phyloP scores from a whole-genome alignment of 129 eudicot genomes.

The Tagetes erecta region DNA sequence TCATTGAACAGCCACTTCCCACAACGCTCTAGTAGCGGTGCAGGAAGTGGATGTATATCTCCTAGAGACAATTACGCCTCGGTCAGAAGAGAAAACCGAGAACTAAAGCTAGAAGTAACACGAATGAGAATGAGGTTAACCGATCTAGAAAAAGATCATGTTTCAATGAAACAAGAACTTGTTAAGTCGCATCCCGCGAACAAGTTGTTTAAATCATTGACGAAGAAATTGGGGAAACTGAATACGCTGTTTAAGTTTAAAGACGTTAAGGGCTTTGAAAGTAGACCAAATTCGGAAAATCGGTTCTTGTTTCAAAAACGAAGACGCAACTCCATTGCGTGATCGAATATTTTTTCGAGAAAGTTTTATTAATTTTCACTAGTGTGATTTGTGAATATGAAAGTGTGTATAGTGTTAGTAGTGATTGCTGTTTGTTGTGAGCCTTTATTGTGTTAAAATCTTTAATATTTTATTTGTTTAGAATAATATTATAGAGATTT shows the following conservation, averaged over 20 bases:
- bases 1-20: constrained; percentile 75
- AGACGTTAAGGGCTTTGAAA: constrained; percentile 44
- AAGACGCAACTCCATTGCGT: constrained; percentile 76
- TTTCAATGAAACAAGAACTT: constrained; percentile 93
- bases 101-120: constrained; percentile 90
- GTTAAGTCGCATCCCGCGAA: constrained; percentile 77
- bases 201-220: constrained; percentile 73
- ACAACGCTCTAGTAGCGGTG: constrained; percentile 85
- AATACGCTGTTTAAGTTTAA: constrained; percentile 59
- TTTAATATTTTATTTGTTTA: constrained; percentile 18
- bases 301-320: constrained; percentile 68
- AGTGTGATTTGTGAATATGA: constrained; percentile 45
- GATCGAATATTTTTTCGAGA: constrained; percentile 12
- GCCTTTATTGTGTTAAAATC: background rate
- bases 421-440: constrained; percentile 35
- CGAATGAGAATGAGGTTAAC: constrained; percentile 99
- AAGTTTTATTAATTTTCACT: background rate
- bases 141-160: constrained; percentile 92
- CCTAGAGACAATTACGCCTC: constrained; percentile 97
- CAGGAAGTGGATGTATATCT: constrained; percentile 95
- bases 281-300: constrained; percentile 58
- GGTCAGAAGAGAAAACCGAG: constrained; percentile 93
- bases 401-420: constrained; percentile 34
- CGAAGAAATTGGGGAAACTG: constrained; percentile 66
- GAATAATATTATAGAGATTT: background rate